phyloP scores from a whole-genome alignment of 1,139 yeast species.

The Geotrichum citri-aurantii region DNA sequence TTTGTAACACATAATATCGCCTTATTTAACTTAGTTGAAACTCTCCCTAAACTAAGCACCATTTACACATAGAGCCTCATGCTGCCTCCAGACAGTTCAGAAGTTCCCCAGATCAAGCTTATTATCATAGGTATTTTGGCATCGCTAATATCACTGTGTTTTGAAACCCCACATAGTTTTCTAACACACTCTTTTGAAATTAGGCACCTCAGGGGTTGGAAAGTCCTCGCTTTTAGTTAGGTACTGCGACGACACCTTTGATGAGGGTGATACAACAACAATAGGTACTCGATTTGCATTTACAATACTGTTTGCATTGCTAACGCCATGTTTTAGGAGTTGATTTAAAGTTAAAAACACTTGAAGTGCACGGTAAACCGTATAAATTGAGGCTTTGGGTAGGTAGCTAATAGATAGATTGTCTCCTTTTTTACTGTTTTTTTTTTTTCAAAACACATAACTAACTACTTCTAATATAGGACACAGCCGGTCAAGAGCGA shows the following conservation, averaged over 20 bases:
- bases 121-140: conserved; percentile 13
- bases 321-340: conserved; percentile 8
- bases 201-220: conserved; percentile 18
- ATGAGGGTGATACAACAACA: conserved; percentile 15
- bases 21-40: neutral
- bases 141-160: neutral
- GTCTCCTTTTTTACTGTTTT: neutral
- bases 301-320: neutral
- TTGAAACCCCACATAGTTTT: neutral
- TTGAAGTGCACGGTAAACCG: conserved; percentile 17
- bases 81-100: conserved; percentile 15
- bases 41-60: neutral
- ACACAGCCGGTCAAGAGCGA: conserved; percentile 98
- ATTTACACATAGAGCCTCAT: conserved; percentile 1
- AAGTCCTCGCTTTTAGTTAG: conserved; percentile 16
- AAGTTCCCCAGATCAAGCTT: conserved; percentile 14
- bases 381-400: conserved; percentile 17
- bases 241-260: conserved; percentile 17
- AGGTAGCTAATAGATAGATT: neutral
- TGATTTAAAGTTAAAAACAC: conserved; percentile 14
- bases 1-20: neutral
- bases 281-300: conserved; percentile 8
- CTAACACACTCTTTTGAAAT: neutral
- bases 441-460: neutral
- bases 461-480: conserved; percentile 41